A percentile compares a stretch with the other conserved stretches of the same genome.
These are phyloP conservation scores for Mucor racemosus DNA, from an alignment of 371 early-diverging fungal genomes.

Conservation along the genomic window DNA sequence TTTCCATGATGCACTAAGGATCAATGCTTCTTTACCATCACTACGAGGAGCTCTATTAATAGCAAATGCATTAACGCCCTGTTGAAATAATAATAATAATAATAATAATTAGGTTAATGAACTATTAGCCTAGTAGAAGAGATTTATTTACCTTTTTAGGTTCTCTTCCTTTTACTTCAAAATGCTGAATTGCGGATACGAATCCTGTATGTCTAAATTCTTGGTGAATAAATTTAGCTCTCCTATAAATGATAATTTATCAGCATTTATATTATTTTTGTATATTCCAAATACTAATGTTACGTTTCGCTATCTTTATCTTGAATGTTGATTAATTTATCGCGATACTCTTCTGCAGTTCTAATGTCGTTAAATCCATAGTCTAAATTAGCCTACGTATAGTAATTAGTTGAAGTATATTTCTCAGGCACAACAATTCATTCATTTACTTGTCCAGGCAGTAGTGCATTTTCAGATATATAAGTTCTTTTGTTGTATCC, in stretches of 20 bases:
- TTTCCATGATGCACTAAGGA: slow-evolving; percentile 81
- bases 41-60: slow-evolving; percentile 84
- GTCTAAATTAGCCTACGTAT: slow-evolving; percentile 54
- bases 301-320: slow-evolving; percentile 35
- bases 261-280: background rate
- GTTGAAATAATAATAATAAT: background rate
- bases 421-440: background rate
- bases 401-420: background rate
- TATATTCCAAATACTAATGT: background rate
- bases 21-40: slow-evolving; percentile 90
- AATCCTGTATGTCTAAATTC: slow-evolving; percentile 64
- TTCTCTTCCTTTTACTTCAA: slow-evolving; percentile 34
- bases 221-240: slow-evolving; percentile 54
- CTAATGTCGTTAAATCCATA: slow-evolving; percentile 57
- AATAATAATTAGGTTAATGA: background rate
- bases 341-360: slow-evolving; percentile 57
- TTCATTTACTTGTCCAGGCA: slow-evolving; percentile 72
- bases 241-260: slow-evolving; percentile 29
- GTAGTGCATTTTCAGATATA: slow-evolving; percentile 83
- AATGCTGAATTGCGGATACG: slow-evolving; percentile 62
- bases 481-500: slow-evolving; percentile 64
- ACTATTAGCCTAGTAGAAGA: too few species aligned
- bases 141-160: slow-evolving; percentile 17
- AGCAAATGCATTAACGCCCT: slow-evolving; percentile 85
- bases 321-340: slow-evolving; percentile 31